Evolutionary conservation across 345 rosid genomes (phyloP), one percentile per base, ranked within the genome.

Genomic region (Jatropha curcas): DNA sequence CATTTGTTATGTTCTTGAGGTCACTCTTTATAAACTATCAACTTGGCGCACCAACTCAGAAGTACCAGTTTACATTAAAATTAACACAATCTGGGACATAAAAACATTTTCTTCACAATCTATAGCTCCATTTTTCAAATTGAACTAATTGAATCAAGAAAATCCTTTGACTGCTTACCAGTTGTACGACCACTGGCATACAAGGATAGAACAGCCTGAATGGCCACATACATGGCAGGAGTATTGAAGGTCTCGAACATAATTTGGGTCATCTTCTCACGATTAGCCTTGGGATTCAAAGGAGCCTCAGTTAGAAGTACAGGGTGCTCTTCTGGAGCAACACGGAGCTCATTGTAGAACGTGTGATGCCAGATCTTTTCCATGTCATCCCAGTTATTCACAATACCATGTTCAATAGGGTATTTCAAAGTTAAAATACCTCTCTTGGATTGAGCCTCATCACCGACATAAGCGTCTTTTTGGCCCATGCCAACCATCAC

Each of bases 111-210:
- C 35, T 33, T 45, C 46, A 61, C 45, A 34, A 19, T 20, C 16
- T 34, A 33, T 0, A 9, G 12, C 45, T 61, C 6, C 24, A 31
- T 2, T 61, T 59, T 34, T 41, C 11, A 24, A 64, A 14, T 24
- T 16, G 17, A 48, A 48, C n/a, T 5, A 16, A 22, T 11, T n/a
- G 17, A 11, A 63, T 7, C 31, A n/a, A 37, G 51, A 20, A 22
- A 34, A 20, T 13, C 7, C 41, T 64, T 24, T 25, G 53, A 25
- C 34, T 64, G 52, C 68, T 82, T 75, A 92, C 97, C 97, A 2
- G 98, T 93, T 31, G 98, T 93, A 78, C 98, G 98, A 67, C 98
- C 97, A 84, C 98, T 93, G 39, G 98, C 98, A 76, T 92, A 92
- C 76, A 90, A 86, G 53, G 98, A 92, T 53, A 93, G 90, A 45